Conservation (phyloP, 352 stramenopile species). For the Pilasporangium apinafurcum region DNA sequence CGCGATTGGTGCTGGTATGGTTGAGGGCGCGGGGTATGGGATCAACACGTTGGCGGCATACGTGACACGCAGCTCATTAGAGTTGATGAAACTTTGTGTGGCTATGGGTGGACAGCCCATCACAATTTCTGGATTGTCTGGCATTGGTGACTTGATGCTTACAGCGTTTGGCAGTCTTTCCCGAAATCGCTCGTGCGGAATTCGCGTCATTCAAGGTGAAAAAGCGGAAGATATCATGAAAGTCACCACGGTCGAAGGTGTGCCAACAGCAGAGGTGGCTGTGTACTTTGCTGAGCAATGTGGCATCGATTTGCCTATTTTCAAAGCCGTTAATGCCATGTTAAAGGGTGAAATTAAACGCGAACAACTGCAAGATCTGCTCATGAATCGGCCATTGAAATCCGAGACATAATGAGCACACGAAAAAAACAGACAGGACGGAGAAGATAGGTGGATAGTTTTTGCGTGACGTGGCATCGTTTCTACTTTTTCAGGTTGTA, state of each 20-base stretch:
- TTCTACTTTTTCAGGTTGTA: conserved; percentile 71
- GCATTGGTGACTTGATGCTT: conserved; percentile 93
- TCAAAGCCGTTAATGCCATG: conserved; percentile 81
- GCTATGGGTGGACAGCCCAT: conserved; percentile 92
- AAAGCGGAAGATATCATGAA: conserved; percentile 92
- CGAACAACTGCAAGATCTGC: conserved; percentile 64
- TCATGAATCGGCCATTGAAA: conserved; percentile 80
- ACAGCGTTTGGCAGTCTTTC: conserved; percentile 96
- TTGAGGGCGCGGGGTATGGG: conserved; percentile 94
- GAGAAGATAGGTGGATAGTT: conserved; percentile 1
- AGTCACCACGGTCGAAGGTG: conserved; percentile 89
- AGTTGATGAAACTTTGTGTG: conserved; percentile 95
- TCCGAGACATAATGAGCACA: conserved; percentile 41
- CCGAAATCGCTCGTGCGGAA: conserved; percentile 93
- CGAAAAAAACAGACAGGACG: conserved; percentile 2
- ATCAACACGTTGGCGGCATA: conserved; percentile 94
- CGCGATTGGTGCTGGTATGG: conserved; percentile 96
- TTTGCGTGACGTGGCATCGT: too few relatives aligned
- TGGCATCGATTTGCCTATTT: conserved; percentile 89
- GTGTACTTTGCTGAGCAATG: conserved; percentile 89
- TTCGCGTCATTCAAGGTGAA: conserved; percentile 90
- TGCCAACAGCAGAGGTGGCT: conserved; percentile 93
- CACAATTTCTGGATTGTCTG: conserved; percentile 93
- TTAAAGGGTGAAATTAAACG: conserved; percentile 74
- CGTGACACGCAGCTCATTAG: conserved; percentile 93